Evolutionary conservation across 2,329 filamentous ascomycete species (phyloP).

Genomic region (Claviceps digitariae): DNA sequence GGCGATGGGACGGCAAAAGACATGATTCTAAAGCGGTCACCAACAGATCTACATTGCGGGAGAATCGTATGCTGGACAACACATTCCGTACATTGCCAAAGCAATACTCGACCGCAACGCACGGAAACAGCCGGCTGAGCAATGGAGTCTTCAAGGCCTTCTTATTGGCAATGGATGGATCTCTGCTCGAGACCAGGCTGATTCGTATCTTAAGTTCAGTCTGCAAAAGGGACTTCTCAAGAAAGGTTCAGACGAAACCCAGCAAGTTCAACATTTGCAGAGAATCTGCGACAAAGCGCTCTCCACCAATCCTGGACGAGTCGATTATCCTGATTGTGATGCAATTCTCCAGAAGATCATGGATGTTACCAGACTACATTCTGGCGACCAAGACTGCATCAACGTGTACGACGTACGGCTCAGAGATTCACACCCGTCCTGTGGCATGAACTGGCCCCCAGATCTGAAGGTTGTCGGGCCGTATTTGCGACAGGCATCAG

Average conservation of each 20-base stretch:
- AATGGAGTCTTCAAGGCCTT: conserved; percentile 72
- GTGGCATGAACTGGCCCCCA: conserved; percentile 96
- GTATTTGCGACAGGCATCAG: conserved; percentile 73
- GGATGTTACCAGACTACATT: conserved; percentile 42
- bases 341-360: conserved; percentile 61
- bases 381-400: conserved; percentile 48
- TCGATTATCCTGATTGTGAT: conserved; percentile 65
- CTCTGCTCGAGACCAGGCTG: conserved; percentile 78
- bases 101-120: conserved; percentile 83
- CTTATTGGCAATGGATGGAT: conserved; percentile 98
- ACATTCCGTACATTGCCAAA: conserved; percentile 94
- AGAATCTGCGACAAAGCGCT: conserved; percentile 53
- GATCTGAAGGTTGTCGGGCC: conserved; percentile 66
- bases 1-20: background rate
- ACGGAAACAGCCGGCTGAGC: conserved; percentile 17
- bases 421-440: conserved; percentile 64
- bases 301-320: conserved; percentile 29
- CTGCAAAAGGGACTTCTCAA: conserved; percentile 63
- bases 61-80: conserved; percentile 92
- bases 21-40: background rate
- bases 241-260: conserved; percentile 49
- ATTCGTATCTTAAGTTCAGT: conserved; percentile 68
- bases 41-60: conserved; percentile 79
- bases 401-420: conserved; percentile 98
- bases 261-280: conserved; percentile 54